phyloP scores from a whole-genome alignment of 2,329 filamentous ascomycete species.

The Colletotrichum somersetense region DNA sequence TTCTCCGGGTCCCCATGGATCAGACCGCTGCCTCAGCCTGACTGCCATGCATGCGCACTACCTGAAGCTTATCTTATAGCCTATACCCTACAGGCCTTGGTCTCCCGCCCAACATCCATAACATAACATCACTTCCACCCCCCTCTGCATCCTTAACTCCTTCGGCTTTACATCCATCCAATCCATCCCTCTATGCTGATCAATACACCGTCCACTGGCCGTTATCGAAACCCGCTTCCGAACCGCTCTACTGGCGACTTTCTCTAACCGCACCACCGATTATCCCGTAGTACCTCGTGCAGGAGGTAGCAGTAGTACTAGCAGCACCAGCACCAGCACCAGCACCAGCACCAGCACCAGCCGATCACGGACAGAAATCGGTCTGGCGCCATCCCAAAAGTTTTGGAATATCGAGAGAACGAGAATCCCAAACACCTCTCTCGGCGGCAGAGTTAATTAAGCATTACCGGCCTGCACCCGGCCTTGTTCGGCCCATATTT shows the following conservation, averaged over 20 bases:
- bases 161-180: constrained; percentile 27
- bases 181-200: not conserved
- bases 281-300: not conserved
- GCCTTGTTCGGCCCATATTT: constrained; percentile 25
- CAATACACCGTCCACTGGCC: not conserved
- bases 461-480: constrained; percentile 8
- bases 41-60: constrained; percentile 31
- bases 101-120: constrained; percentile 16
- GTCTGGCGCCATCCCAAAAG: not conserved
- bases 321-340: not conserved
- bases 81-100: constrained; percentile 23
- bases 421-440: not conserved
- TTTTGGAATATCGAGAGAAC: not conserved
- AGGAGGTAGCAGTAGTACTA: not conserved
- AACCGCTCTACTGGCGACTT: not conserved
- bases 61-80: constrained; percentile 39
- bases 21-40: constrained; percentile 35
- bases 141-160: constrained; percentile 23
- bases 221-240: not conserved
- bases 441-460: constrained; percentile 7
- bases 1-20: constrained; percentile 25
- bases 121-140: constrained; percentile 37
- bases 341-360: not conserved
- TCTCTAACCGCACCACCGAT: not conserved
- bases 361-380: not conserved